Conservation (phyloP, 495 filamentous ascomycete genomes). For the Neurospora hispaniola region DNA sequence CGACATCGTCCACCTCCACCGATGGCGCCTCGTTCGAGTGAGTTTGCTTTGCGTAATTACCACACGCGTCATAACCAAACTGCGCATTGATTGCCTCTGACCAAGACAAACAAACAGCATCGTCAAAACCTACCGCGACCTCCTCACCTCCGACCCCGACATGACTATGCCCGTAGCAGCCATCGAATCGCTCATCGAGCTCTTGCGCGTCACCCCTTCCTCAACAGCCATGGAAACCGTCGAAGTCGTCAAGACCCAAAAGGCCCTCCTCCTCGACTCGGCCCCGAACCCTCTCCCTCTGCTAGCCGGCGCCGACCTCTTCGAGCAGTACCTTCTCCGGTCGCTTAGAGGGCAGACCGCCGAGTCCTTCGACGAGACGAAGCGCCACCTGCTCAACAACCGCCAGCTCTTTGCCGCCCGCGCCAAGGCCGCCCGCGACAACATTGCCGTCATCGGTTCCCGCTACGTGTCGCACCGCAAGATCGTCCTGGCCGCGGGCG, state of each 20-base stretch:
- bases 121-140: slow-evolving; percentile 40
- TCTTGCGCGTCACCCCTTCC: slow-evolving; percentile 63
- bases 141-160: slow-evolving; percentile 56
- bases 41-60: not conserved
- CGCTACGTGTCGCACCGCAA: slow-evolving; percentile 65
- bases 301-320: slow-evolving; percentile 88
- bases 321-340: slow-evolving; percentile 79
- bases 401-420: slow-evolving; percentile 73
- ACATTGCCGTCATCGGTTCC: slow-evolving; percentile 69
- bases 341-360: slow-evolving; percentile 37
- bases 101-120: slow-evolving; percentile 28
- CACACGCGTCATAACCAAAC: not conserved
- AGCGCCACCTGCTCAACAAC: slow-evolving; percentile 73
- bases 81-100: not conserved
- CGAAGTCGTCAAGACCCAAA: slow-evolving; percentile 62
- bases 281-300: slow-evolving; percentile 83
- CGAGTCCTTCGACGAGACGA: slow-evolving; percentile 66
- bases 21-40: slow-evolving; percentile 20
- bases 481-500: slow-evolving; percentile 79
- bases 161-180: slow-evolving; percentile 93
- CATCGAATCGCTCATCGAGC: slow-evolving; percentile 82
- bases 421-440: slow-evolving; percentile 74
- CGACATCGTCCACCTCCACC: not conserved
- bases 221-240: slow-evolving; percentile 85
- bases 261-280: slow-evolving; percentile 53